A percentile compares a stretch with the other conserved stretches of the same genome.
These are phyloP conservation scores for Cyberlindnera bimundalis DNA, from an alignment of 805 yeast genomes.

Conservation along the genomic window DNA sequence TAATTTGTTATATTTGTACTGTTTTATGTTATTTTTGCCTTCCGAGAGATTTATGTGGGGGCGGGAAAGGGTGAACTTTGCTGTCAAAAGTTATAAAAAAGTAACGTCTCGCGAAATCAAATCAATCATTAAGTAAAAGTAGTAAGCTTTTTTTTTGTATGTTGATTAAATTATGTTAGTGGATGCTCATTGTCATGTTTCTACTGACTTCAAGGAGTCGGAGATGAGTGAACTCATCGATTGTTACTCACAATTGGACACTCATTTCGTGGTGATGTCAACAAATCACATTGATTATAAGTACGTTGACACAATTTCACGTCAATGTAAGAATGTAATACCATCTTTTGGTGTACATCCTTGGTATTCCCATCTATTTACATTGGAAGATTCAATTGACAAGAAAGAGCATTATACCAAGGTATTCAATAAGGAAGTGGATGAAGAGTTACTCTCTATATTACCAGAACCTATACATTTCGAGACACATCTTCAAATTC, in stretches of 20 bases:
- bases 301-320: constrained; percentile 24
- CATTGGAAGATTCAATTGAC: constrained; percentile 22
- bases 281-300: constrained; percentile 40
- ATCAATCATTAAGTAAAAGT: neutral
- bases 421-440: constrained; percentile 41
- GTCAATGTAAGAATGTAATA: constrained; percentile 23
- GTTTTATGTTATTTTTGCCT: too few species aligned
- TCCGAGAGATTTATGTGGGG: too few species aligned
- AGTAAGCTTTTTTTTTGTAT: too few species aligned
- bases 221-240: constrained; percentile 3
- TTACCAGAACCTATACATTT: constrained; percentile 64
- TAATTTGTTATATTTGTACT: too few species aligned
- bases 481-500: constrained; percentile 28
- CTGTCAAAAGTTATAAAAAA: neutral
- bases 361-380: constrained; percentile 76
- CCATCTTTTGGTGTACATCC: constrained; percentile 83
- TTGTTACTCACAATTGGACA: constrained; percentile 6
- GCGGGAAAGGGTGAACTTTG: too few species aligned
- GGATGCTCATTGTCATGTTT: constrained; percentile 38
- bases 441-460: constrained; percentile 35
- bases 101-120: neutral
- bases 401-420: constrained; percentile 54
- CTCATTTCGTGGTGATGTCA: constrained; percentile 40
- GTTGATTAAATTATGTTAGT: too few species aligned
- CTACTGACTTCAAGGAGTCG: constrained; percentile 12